Conservation (phyloP, 331 rosid genomes). For the Dryas integrifolia region DNA sequence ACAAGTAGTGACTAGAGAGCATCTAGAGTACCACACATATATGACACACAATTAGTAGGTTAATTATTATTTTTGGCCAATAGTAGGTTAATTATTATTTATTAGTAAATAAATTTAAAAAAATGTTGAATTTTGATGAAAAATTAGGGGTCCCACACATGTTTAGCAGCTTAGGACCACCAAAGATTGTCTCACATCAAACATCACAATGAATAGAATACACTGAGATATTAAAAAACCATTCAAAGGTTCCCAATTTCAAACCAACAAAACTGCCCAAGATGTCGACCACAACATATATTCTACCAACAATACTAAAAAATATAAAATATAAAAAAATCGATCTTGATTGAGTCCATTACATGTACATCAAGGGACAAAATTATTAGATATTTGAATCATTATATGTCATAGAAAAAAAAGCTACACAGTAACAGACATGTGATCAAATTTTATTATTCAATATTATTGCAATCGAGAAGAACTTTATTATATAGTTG, state of each 20-base stretch:
- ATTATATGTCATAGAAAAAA: background rate
- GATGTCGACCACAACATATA: conserved; percentile 11
- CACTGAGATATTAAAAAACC: conserved; percentile 8
- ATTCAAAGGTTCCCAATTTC: conserved; percentile 3
- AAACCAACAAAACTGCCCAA: conserved; percentile 21
- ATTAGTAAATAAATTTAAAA: background rate
- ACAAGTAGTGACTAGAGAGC: background rate
- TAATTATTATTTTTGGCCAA: background rate
- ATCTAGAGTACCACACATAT: too few relatives aligned
- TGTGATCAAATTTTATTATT: conserved; percentile 19
- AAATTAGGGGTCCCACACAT: background rate
- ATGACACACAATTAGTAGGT: too few relatives aligned
- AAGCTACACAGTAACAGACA: background rate
- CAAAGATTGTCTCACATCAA: background rate
- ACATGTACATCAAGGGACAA: background rate
- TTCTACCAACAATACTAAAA: background rate
- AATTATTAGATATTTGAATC: background rate
- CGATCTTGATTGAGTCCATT: background rate
- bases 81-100: background rate
- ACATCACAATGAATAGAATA: background rate
- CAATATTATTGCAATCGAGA: conserved; percentile 1
- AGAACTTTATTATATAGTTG: background rate
- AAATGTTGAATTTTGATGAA: background rate
- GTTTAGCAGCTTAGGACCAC: background rate
- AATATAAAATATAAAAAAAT: background rate